Evolutionary conservation across 2,329 filamentous ascomycete species (phyloP).

Genomic region (Coniochaeta pulveracea): DNA sequence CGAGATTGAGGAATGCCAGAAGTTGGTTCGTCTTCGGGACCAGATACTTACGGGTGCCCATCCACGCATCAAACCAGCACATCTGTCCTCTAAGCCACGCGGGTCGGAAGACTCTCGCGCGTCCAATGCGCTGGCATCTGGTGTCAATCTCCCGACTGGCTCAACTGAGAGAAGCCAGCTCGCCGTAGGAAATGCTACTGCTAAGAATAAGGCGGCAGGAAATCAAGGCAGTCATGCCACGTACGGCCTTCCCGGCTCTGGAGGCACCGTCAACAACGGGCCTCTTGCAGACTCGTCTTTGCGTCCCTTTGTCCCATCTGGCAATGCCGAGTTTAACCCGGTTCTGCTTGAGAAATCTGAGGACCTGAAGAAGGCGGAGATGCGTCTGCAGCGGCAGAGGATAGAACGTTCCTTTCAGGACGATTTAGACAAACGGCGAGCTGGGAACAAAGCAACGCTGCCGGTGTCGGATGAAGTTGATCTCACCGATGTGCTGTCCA

Average conservation of each 20-base stretch:
- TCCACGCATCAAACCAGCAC: conserved; percentile 45
- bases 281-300: neutral
- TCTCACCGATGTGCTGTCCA: conserved; percentile 60
- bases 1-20: conserved; percentile 61
- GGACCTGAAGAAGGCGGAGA: conserved; percentile 70
- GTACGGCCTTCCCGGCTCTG: neutral
- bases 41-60: conserved; percentile 69
- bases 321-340: conserved; percentile 63
- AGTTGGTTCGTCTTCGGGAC: conserved; percentile 72
- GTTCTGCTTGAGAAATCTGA: conserved; percentile 80
- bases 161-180: too few relatives aligned
- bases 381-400: conserved; percentile 67
- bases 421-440: conserved; percentile 55
- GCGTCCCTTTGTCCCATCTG: conserved; percentile 28
- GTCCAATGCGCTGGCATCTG: conserved; percentile 6
- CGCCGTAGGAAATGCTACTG: too few relatives aligned
- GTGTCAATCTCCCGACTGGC: conserved; percentile 1
- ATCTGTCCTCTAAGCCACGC: conserved; percentile 21
- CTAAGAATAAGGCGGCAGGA: too few relatives aligned
- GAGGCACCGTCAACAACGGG: neutral
- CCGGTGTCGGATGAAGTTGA: conserved; percentile 51
- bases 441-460: conserved; percentile 26
- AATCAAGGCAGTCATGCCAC: too few relatives aligned
- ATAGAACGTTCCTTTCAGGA: conserved; percentile 70
- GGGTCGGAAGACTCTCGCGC: conserved; percentile 4